phyloP scores from a whole-genome alignment of 768 basidiomycete species.

The Collybia sp. region DNA sequence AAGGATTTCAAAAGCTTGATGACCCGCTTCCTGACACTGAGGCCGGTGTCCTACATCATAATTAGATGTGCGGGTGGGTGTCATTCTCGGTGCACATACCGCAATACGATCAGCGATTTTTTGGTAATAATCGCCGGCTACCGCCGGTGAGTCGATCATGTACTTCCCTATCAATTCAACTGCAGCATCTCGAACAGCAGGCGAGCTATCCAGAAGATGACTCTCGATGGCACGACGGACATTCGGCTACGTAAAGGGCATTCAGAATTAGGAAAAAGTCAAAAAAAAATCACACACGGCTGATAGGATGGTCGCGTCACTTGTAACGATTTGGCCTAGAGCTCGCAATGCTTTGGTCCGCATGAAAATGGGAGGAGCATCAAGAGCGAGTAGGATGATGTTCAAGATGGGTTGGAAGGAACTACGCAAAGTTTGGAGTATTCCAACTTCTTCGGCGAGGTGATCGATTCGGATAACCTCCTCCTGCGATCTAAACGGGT shows the following conservation, averaged over 20 bases:
- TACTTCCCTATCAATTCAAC: conserved; percentile 98
- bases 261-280: conserved; percentile 1
- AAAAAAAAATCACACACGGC: conserved; percentile 41
- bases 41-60: conserved; percentile 75
- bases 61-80: background rate
- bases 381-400: conserved; percentile 73
- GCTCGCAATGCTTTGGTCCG: conserved; percentile 92
- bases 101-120: conserved; percentile 88
- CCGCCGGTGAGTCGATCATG: conserved; percentile 81
- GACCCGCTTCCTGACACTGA: conserved; percentile 91
- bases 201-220: conserved; percentile 86
- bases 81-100: conserved; percentile 38
- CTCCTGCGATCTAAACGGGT: conserved; percentile 54
- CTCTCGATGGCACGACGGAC: conserved; percentile 86
- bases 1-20: conserved; percentile 90
- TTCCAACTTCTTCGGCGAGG: conserved; percentile 72
- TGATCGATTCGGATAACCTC: conserved; percentile 65
- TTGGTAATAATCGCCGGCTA: conserved; percentile 87
- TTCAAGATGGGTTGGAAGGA: conserved; percentile 84
- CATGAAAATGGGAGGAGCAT: conserved; percentile 86
- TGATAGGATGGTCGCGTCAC: conserved; percentile 79
- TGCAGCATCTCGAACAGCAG: conserved; percentile 94
- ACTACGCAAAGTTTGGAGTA: conserved; percentile 66
- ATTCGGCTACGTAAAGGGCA: conserved; percentile 41
- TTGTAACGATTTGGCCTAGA: conserved; percentile 83